phyloP scores from a whole-genome alignment of 2,329 filamentous ascomycete genomes.

The Cercospora janseana region DNA sequence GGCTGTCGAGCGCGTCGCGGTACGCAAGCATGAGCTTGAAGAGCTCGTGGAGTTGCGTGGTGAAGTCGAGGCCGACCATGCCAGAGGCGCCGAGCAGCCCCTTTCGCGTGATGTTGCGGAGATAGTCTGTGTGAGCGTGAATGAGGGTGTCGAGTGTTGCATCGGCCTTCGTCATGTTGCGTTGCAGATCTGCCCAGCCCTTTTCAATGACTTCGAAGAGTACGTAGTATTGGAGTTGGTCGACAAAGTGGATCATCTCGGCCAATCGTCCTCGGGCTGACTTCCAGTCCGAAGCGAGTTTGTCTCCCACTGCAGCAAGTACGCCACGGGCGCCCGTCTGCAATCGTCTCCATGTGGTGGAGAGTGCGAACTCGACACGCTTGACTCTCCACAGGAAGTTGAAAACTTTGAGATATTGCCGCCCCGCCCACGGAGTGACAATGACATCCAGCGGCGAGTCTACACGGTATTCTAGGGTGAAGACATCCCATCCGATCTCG shows the following conservation, averaged over 20 bases:
- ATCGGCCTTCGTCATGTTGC: slow-evolving; percentile 70
- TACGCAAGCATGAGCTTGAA: slow-evolving; percentile 92
- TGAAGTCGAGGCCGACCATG: slow-evolving; percentile 62
- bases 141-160: slow-evolving; percentile 95
- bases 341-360: slow-evolving; percentile 87
- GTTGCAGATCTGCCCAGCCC: slow-evolving; percentile 87
- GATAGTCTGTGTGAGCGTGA: slow-evolving; percentile 82
- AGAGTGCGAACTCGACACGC: slow-evolving; percentile 89
- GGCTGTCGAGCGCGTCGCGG: slow-evolving; percentile 85
- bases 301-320: slow-evolving; percentile 70
- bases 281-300: slow-evolving; percentile 70
- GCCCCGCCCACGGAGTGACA: slow-evolving; percentile 90
- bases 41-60: slow-evolving; percentile 86
- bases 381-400: slow-evolving; percentile 99
- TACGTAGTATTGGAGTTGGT: slow-evolving; percentile 97
- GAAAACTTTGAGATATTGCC: slow-evolving; percentile 98
- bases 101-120: slow-evolving; percentile 93
- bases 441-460: slow-evolving; percentile 95
- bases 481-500: slow-evolving; percentile 98
- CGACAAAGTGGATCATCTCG: slow-evolving; percentile 98
- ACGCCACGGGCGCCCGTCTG: slow-evolving; percentile 96
- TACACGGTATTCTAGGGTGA: slow-evolving; percentile 98
- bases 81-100: slow-evolving; percentile 73
- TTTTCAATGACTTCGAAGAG: slow-evolving; percentile 97
- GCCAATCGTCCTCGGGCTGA: slow-evolving; percentile 81